Evolutionary conservation across 169 alveolate species (phyloP).

Genomic region (Plasmodium knowlesi): DNA sequence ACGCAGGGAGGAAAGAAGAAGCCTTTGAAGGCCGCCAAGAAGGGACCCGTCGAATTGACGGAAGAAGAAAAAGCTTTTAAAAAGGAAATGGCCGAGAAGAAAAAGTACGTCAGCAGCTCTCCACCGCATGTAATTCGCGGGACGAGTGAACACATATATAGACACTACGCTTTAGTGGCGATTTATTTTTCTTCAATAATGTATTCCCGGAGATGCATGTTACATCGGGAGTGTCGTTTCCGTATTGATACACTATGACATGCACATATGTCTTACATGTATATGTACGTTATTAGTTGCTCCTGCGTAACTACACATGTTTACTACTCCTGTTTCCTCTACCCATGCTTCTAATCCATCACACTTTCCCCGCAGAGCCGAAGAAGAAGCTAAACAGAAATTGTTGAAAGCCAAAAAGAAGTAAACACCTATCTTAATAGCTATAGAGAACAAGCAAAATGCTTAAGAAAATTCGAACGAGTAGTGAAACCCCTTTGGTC

Average conservation of each 20-base stretch:
- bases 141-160: neutral
- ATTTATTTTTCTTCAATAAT: neutral
- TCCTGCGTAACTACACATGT: neutral
- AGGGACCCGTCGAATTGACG: conserved; percentile 59
- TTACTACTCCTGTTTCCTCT: neutral
- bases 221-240: neutral
- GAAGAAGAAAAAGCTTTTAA: conserved; percentile 70
- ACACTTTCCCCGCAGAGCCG: conserved; percentile 14
- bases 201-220: neutral
- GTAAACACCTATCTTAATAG: neutral
- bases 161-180: neutral
- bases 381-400: conserved; percentile 68
- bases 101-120: conserved; percentile 32
- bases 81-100: conserved; percentile 69
- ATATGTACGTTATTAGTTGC: neutral
- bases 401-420: conserved; percentile 63
- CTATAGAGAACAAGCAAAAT: neutral
- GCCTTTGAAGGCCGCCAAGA: conserved; percentile 62
- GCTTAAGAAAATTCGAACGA: neutral
- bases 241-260: neutral
- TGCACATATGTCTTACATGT: neutral
- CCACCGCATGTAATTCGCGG: neutral
- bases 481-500: neutral
- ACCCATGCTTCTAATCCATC: neutral
- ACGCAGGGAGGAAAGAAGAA: conserved; percentile 67